phyloP scores from a whole-genome alignment of 2,329 filamentous ascomycete species.

The Alternaria panax region DNA sequence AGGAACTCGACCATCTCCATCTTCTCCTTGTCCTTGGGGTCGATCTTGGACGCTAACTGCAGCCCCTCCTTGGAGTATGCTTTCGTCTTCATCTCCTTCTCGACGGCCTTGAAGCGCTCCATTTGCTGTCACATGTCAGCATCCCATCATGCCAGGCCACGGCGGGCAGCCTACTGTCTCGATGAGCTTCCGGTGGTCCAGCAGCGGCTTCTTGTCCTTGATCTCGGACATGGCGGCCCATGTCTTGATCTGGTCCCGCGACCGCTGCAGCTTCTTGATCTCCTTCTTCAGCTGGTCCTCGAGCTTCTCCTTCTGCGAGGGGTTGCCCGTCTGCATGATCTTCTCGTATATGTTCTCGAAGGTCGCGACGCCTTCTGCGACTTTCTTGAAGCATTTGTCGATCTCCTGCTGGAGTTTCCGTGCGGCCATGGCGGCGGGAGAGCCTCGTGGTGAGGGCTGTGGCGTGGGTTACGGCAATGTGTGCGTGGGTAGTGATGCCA shows the following conservation, averaged over 20 bases:
- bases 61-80: constrained; percentile 98
- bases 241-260: constrained; percentile 99
- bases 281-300: constrained; percentile 98
- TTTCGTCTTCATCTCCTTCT: constrained; percentile 99
- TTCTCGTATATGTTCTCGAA: constrained; percentile 98
- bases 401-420: constrained; percentile 98
- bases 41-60: constrained; percentile 87
- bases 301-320: constrained; percentile 96
- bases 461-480: constrained; percentile 18
- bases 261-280: constrained; percentile 98
- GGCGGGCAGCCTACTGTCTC: constrained; percentile 75
- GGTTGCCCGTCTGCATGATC: constrained; percentile 90
- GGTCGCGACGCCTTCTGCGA: constrained; percentile 86
- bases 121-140: constrained; percentile 75
- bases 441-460: constrained; percentile 45
- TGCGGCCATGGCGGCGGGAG: constrained; percentile 76
- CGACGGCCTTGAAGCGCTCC: constrained; percentile 99
- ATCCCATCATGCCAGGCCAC: constrained; percentile 16
- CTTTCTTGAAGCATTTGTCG: constrained; percentile 99
- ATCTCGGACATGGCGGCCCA: constrained; percentile 99
- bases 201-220: constrained; percentile 96
- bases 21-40: constrained; percentile 98
- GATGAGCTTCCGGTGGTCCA: constrained; percentile 94
- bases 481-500: constrained; percentile 22
- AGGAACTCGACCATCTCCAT: constrained; percentile 87